Evolutionary conservation across 176 grass and related monocot genomes (phyloP), one percentile per base, ranked within the genome.

Genomic region (Cenchrus fungigraminus): DNA sequence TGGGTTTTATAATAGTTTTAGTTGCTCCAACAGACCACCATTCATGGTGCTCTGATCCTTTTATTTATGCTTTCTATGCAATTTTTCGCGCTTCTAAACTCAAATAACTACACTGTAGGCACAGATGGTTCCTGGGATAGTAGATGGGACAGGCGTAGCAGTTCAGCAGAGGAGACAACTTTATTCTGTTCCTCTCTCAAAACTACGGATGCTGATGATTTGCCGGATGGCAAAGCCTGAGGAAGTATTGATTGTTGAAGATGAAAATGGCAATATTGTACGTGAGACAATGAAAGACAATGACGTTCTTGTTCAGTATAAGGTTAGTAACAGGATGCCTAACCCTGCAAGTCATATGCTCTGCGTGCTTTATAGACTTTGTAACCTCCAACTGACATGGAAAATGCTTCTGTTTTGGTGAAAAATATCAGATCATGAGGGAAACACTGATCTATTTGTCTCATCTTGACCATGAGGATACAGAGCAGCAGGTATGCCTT

Each of bases 261-360:
- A 99, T 66, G 97, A 99, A 85, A 99, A 99, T 80, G 97, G 97
- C 22, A 99, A 99, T 75, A 99, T 99, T 81, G 97, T 99, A 60
- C 94, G 97, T 40, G 97, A 99, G 88, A 99, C 97, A 72, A 91
- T 99, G 97, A 99, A 99, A 85, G 97, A 99, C 54, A 93, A 94
- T 43, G 97, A 99, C 73, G 94, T 99, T 78, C 97, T 99, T 79
- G 97, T 99, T 73, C 97, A 99, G 62, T 99, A 99, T 82, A 99
- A 99, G 94, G 97, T 99, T 74, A 75, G 87, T 86, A 76, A 73
- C 43, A 57, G 45, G 50, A 76, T 83, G 53, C 16, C 43, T 79
- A 52, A 56, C 44, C 44, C 44, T 42, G 3, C 37, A 8, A 78
- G 50, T 90, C 63, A 25, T 40, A 72, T 65, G 65, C n/a, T 63